phyloP scores from a whole-genome alignment of 805 yeast species.

The Candida nanaspora region DNA sequence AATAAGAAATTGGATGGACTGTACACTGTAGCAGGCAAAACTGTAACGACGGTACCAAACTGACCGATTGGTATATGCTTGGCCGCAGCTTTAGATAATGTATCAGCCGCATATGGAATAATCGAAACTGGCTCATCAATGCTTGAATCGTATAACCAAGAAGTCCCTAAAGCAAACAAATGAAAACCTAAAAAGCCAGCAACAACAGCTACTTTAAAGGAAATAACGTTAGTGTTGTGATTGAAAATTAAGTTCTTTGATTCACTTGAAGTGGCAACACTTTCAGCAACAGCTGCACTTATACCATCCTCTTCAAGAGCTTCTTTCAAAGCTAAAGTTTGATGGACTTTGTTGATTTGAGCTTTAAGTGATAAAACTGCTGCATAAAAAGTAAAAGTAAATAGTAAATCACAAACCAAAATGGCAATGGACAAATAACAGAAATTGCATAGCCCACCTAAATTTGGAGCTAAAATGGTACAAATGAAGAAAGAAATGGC shows the following conservation, averaged over 20 bases:
- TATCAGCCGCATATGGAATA: slow-evolving; percentile 18
- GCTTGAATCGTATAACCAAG: slow-evolving; percentile 54
- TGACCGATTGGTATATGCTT: slow-evolving; percentile 37
- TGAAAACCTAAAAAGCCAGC: slow-evolving; percentile 56
- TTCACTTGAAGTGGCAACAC: slow-evolving; percentile 42
- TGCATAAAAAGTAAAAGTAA: slow-evolving; percentile 74
- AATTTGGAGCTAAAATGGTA: slow-evolving; percentile 53
- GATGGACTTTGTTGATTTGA: slow-evolving; percentile 80
- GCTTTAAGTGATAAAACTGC: slow-evolving; percentile 82
- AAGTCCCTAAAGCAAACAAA: slow-evolving; percentile 59
- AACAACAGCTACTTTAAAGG: slow-evolving; percentile 55
- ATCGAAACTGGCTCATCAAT: slow-evolving; percentile 19
- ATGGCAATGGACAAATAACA: slow-evolving; percentile 69
- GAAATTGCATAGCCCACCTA: slow-evolving; percentile 74
- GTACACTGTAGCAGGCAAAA: slow-evolving; percentile 51
- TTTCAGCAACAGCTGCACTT: slow-evolving; percentile 62
- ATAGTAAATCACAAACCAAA: slow-evolving; percentile 60
- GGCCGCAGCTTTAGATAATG: slow-evolving; percentile 34
- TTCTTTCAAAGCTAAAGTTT: slow-evolving; percentile 67
- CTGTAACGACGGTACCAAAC: slow-evolving; percentile 43
- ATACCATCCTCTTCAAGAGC: slow-evolving; percentile 93
- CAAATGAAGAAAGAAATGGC: slow-evolving; percentile 65
- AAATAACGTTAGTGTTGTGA: slow-evolving; percentile 37
- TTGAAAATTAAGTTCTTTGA: slow-evolving; percentile 22
- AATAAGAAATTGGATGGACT: slow-evolving; percentile 49